Conservation (phyloP, 345 rosid species). For the Fremontodendron californicum region DNA sequence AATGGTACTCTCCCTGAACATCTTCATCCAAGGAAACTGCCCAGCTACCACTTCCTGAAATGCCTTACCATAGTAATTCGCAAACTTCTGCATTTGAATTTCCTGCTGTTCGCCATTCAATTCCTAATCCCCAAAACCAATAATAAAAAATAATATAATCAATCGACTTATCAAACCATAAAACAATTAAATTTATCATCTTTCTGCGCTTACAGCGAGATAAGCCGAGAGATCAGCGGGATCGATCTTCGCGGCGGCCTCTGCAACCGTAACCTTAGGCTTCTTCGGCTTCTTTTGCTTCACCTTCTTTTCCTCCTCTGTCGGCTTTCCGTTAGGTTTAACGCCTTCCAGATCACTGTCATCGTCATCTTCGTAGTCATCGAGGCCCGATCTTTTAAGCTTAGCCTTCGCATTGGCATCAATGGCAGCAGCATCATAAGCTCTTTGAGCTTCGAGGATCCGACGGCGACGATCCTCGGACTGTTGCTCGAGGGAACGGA, state of each 20-base stretch:
- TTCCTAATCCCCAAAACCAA: conserved; percentile 27
- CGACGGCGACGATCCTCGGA: conserved; percentile 50
- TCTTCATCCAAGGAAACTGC: conserved; percentile 64
- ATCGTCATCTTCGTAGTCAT: conserved; percentile 31
- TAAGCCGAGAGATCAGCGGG: conserved; percentile 48
- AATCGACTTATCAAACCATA: background rate
- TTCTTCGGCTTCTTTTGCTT: conserved; percentile 65
- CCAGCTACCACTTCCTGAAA: conserved; percentile 48
- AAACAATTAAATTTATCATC: conserved; percentile 15
- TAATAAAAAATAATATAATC: background rate
- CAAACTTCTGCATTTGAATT: conserved; percentile 63
- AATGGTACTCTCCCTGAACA: conserved; percentile 50
- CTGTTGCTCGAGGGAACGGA: conserved; percentile 46
- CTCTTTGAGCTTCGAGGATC: conserved; percentile 34
- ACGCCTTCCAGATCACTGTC: conserved; percentile 35
- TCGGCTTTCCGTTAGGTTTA: conserved; percentile 28
- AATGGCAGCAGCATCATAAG: conserved; percentile 21
- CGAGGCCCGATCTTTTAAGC: conserved; percentile 36
- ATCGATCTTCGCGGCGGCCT: conserved; percentile 62
- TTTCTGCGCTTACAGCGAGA: conserved; percentile 43
- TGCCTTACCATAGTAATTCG: conserved; percentile 64
- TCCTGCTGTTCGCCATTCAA: conserved; percentile 48
- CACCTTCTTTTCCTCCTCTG: conserved; percentile 32
- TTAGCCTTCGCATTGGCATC: conserved; percentile 9
- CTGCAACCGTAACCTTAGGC: conserved; percentile 62